Percentiles rank a stretch among this genome's conserved stretches.
Evolutionary conservation across 2,329 filamentous ascomycete species (phyloP).

Genomic region (Apiospora malaysiana): DNA sequence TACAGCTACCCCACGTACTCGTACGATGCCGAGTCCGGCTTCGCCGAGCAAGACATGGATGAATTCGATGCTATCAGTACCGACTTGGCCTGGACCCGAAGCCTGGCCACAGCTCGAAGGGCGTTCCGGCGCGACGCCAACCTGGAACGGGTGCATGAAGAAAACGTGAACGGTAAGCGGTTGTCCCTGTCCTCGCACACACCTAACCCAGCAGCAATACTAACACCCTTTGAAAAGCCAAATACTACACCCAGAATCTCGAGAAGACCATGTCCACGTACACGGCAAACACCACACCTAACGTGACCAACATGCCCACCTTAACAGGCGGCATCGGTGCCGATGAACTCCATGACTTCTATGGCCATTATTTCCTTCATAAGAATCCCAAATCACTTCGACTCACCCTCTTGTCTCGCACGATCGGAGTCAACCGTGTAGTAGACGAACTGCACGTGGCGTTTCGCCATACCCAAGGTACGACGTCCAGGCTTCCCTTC

Average conservation of each 20-base stretch:
- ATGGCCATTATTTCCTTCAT: slow-evolving; percentile 68
- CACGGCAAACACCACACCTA: slow-evolving; percentile 66
- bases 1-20: slow-evolving; percentile 48
- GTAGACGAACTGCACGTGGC: slow-evolving; percentile 67
- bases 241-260: slow-evolving; percentile 64
- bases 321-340: slow-evolving; percentile 68
- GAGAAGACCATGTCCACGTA: slow-evolving; percentile 66
- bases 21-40: slow-evolving; percentile 63
- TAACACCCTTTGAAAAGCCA: slow-evolving; percentile 36
- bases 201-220: neutral
- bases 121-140: slow-evolving; percentile 70
- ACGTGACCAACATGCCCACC: slow-evolving; percentile 73
- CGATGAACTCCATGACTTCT: slow-evolving; percentile 65
- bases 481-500: no score
- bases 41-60: slow-evolving; percentile 73
- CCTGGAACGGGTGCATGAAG: slow-evolving; percentile 68
- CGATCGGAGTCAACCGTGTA: slow-evolving; percentile 67
- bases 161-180: slow-evolving; percentile 65
- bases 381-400: slow-evolving; percentile 64
- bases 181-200: neutral
- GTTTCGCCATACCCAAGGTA: slow-evolving; percentile 57
- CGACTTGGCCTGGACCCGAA: slow-evolving; percentile 72
- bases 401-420: slow-evolving; percentile 68
- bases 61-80: slow-evolving; percentile 69
- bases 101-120: slow-evolving; percentile 61